These are phyloP conservation scores for Plasmodium blacklocki DNA, from an alignment of 169 alveolate species.

Conservation along the genomic window DNA sequence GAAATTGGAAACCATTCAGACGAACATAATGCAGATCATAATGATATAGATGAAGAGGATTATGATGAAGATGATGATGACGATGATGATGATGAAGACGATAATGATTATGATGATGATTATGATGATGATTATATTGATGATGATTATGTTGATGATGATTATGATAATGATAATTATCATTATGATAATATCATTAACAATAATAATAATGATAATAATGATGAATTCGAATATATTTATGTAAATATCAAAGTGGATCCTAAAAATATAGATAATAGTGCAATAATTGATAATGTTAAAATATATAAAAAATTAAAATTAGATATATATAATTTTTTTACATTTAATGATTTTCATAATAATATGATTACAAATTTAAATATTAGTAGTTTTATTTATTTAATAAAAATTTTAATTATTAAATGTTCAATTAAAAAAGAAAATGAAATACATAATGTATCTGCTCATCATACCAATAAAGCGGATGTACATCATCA, in stretches of 20 bases:
- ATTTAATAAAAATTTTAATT: slow-evolving; percentile 61
- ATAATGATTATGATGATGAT: slow-evolving; percentile 12
- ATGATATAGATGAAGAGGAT: slow-evolving; percentile 11
- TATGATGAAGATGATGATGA: slow-evolving; percentile 8
- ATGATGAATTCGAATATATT: slow-evolving; percentile 25
- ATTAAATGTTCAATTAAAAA: slow-evolving; percentile 36
- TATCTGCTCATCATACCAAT: background rate
- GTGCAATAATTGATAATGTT: slow-evolving; percentile 62
- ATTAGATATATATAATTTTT: slow-evolving; percentile 73
- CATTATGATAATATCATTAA: background rate
- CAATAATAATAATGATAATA: background rate
- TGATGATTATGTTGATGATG: slow-evolving; percentile 1
- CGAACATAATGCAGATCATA: slow-evolving; percentile 13
- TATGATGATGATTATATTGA: background rate
- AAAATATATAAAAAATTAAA: slow-evolving; percentile 69
- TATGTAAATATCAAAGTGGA: slow-evolving; percentile 55
- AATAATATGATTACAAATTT: slow-evolving; percentile 68
- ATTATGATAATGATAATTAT: background rate
- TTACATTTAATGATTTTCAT: slow-evolving; percentile 72
- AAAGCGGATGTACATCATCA: slow-evolving; percentile 30
- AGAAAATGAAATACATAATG: slow-evolving; percentile 18
- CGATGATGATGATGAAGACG: slow-evolving; percentile 15
- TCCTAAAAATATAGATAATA: slow-evolving; percentile 53
- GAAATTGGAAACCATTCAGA: slow-evolving; percentile 7
- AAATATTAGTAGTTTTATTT: slow-evolving; percentile 61